Conservation (phyloP, 2,329 filamentous ascomycete species). For the Phialophora tarda region DNA sequence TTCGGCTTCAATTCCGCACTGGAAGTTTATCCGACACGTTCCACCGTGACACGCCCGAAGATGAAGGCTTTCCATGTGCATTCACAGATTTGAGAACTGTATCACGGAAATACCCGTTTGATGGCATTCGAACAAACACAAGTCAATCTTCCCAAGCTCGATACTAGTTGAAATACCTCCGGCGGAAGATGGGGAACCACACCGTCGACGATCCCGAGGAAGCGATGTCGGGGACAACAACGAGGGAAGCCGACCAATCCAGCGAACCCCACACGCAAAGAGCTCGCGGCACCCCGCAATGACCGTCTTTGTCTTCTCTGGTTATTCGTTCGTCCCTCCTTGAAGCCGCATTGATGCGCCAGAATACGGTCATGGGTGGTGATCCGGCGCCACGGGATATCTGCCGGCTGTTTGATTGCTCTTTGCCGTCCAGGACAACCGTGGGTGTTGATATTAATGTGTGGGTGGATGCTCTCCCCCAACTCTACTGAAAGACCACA, state of each 20-base stretch:
- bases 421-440: constrained; percentile 4
- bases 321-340: constrained; percentile 11
- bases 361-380: neutral
- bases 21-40: neutral
- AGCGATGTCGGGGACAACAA: constrained; percentile 2
- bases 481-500: neutral
- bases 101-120: neutral
- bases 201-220: neutral
- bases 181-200: neutral
- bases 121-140: neutral
- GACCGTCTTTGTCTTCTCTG: neutral
- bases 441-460: constrained; percentile 10
- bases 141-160: neutral
- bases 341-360: constrained; percentile 16
- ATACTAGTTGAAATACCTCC: constrained; percentile 1
- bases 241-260: neutral
- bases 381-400: constrained; percentile 5
- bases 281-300: constrained; percentile 1
- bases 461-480: neutral
- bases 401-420: neutral
- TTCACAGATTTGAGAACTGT: neutral
- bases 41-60: neutral
- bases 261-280: neutral
- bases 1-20: constrained; percentile 5
- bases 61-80: neutral